Evolutionary conservation across 2,329 filamentous ascomycete genomes (phyloP), one percentile per base, ranked within the genome.

Genomic region (Stagonosporopsis rhizophila): DNA sequence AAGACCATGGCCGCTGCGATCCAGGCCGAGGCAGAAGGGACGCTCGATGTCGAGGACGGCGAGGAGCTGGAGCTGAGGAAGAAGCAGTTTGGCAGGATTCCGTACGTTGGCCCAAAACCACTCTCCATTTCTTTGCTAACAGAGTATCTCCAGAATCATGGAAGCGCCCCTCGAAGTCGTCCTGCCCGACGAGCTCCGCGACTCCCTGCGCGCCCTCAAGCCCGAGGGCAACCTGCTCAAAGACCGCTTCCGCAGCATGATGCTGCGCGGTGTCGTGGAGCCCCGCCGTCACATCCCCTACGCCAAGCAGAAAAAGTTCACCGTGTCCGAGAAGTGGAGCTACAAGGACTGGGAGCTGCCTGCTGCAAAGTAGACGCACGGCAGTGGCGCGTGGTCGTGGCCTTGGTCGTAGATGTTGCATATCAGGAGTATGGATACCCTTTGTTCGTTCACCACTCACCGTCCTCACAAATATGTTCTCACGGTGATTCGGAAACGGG

Each of bases 221-320:
- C 95, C 95, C 0, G 95, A 99, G 77, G 95, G 95, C n/a, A 98
- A 97, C 73, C 80, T 97, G 35, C 82, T 99, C 66, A 92, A 92
- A 65, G 95, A 99, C 71, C 85, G 95, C 46, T 98, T 96, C 81
- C 84, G 95, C 60, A 98, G 86, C 75, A 82, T 98, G 78, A 81
- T 98, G 60, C 84, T 98, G 30, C 87, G 92, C 61, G 95, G 95
- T 57, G 96, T 95, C 79, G 79, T 99, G 59, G 95, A 99, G 81
- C 85, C 86, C 45, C 85, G 95, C 67, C 89, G 89, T 73, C 88
- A 88, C 48, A 85, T 94, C 55, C 85, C 88, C 6, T 94, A 95
- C 79, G 85, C 84, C 69, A 96, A 91, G 83, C 91, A 95, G 81
- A 85, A 86, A 61, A 93, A 88, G 83, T 87, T 82, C 66, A 91